Evolutionary conservation across 345 rosid genomes (phyloP).

Genomic region (Rhodomyrtus tomentosa): DNA sequence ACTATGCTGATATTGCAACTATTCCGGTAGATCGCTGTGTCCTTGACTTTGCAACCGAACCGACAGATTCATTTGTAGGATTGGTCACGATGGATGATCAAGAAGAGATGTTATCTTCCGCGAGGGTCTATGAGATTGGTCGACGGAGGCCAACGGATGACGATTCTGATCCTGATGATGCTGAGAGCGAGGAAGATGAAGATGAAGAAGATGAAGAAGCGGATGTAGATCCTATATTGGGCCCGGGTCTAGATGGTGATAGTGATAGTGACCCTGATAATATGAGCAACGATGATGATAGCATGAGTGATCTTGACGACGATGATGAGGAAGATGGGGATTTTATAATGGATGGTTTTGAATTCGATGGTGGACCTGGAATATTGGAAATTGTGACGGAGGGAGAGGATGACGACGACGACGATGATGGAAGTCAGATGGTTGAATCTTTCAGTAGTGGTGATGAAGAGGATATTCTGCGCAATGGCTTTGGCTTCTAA

Average conservation of each 20-base stretch:
- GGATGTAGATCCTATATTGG: conserved; percentile 60
- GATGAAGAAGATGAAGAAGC: conserved; percentile 61
- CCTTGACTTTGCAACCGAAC: conserved; percentile 90
- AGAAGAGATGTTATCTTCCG: conserved; percentile 87
- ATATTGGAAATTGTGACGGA: conserved; percentile 47
- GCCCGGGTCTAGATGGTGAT: conserved; percentile 50
- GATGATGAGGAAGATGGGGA: conserved; percentile 47
- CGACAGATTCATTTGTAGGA: conserved; percentile 84
- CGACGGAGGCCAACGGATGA: conserved; percentile 89
- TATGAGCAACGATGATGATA: conserved; percentile 51
- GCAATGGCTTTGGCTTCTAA: conserved; percentile 29
- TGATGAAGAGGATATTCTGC: conserved; percentile 48
- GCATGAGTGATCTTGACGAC: conserved; percentile 49
- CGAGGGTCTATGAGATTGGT: conserved; percentile 89
- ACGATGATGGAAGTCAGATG: conserved; percentile 32
- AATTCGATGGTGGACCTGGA: conserved; percentile 47
- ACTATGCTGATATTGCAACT: conserved; percentile 91
- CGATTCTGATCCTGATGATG: conserved; percentile 97
- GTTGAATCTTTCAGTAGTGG: conserved; percentile 74
- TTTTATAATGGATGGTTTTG: conserved; percentile 40
- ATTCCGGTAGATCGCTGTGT: conserved; percentile 89
- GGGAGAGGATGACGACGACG: conserved; percentile 57
- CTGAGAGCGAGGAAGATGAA: conserved; percentile 86
- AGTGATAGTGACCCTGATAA: conserved; percentile 74
- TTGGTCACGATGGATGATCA: conserved; percentile 93